These are phyloP conservation scores for Trichocomaceae sp. DNA, from an alignment of 2,329 filamentous ascomycete species.

Conservation along the genomic window DNA sequence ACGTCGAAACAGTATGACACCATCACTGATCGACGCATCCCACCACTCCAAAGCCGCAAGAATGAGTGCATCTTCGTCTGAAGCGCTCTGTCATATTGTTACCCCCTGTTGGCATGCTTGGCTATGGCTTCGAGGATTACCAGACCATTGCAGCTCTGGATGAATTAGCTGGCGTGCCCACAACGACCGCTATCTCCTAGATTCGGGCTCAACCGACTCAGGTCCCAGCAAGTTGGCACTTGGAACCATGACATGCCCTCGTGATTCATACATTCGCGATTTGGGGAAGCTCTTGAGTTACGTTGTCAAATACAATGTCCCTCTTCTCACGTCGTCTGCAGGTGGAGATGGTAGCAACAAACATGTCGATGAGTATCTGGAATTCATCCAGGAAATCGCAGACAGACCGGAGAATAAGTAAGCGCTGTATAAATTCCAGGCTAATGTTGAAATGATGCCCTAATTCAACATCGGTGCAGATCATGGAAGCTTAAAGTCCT, in stretches of 20 bases:
- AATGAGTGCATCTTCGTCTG: too few relatives aligned
- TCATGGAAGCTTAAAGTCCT: background rate
- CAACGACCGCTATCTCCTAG: background rate
- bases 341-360: background rate
- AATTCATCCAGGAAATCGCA: background rate
- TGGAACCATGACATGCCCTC: background rate
- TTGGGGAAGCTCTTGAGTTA: background rate
- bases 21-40: too few relatives aligned
- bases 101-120: background rate
- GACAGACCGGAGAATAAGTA: too few relatives aligned
- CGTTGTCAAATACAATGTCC: background rate
- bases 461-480: background rate
- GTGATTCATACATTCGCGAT: background rate
- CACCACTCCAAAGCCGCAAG: too few relatives aligned
- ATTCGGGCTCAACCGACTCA: background rate
- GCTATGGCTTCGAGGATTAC: background rate
- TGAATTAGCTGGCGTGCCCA: too few relatives aligned
- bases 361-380: background rate
- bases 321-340: background rate
- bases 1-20: too few relatives aligned
- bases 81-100: too few relatives aligned
- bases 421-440: too few relatives aligned
- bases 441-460: too few relatives aligned
- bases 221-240: background rate
- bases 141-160: too few relatives aligned